Percentiles rank a stretch among this genome's conserved stretches.
phyloP scores from a whole-genome alignment of 1,284 basidiomycete genomes.

The Hymenochaete sp. region DNA sequence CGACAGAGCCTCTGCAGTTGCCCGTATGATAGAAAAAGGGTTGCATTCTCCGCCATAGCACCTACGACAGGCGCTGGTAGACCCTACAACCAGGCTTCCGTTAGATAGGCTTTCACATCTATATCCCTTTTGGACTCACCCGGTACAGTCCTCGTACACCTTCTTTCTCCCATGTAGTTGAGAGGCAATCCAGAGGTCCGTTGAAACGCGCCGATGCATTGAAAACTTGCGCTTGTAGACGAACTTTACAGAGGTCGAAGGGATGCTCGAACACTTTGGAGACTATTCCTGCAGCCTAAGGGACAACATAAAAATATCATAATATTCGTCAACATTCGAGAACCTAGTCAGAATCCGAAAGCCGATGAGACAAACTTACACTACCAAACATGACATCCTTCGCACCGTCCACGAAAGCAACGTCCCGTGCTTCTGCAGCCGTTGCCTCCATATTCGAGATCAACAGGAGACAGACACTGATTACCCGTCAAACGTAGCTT shows the following conservation, averaged over 20 bases:
- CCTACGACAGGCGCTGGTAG: constrained; percentile 83
- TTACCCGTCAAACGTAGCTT: not conserved
- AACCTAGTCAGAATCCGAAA: not conserved
- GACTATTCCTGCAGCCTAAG: constrained; percentile 67
- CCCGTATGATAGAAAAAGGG: constrained; percentile 80
- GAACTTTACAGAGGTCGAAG: constrained; percentile 79
- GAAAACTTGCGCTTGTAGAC: constrained; percentile 76
- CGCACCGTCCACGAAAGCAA: constrained; percentile 13
- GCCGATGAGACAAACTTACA: constrained; percentile 7
- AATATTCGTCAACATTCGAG: not conserved
- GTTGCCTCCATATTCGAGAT: constrained; percentile 10
- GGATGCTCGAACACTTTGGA: constrained; percentile 83
- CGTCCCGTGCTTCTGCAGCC: constrained; percentile 5
- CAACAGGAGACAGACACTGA: not conserved
- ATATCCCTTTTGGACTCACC: too few relatives aligned
- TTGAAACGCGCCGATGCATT: constrained; percentile 63
- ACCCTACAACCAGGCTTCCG: too few relatives aligned
- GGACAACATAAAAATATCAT: constrained; percentile 2
- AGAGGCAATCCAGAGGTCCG: constrained; percentile 76
- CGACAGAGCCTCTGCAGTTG: constrained; percentile 70
- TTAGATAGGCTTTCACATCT: too few relatives aligned
- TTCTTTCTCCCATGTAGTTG: constrained; percentile 69
- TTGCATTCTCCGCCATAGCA: constrained; percentile 87
- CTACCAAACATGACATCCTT: constrained; percentile 21
- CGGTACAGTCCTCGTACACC: constrained; percentile 74